These are phyloP conservation scores for Plasmodium knowlesi DNA, from an alignment of 169 alveolate genomes.

Conservation along the genomic window DNA sequence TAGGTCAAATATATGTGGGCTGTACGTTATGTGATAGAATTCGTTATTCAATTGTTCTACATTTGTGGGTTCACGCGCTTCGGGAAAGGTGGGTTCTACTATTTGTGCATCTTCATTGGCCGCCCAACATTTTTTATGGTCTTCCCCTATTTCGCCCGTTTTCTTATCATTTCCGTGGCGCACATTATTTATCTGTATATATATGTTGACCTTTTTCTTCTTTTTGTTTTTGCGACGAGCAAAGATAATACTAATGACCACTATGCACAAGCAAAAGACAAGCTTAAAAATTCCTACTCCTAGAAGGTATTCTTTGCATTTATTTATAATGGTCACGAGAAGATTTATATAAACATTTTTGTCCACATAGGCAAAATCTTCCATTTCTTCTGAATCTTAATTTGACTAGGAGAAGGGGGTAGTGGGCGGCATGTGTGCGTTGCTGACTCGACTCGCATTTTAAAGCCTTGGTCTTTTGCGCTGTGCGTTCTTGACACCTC, in stretches of 20 bases:
- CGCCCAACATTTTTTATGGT: slow-evolving; percentile 1
- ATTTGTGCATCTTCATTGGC: slow-evolving; percentile 20
- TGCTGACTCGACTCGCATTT: not conserved
- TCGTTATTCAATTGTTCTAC: slow-evolving; percentile 14
- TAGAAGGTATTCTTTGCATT: slow-evolving; percentile 40
- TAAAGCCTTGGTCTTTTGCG: not conserved
- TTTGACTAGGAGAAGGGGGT: not conserved
- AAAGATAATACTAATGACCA: slow-evolving; percentile 36
- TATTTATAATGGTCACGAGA: slow-evolving; percentile 17
- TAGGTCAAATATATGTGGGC: slow-evolving; percentile 50
- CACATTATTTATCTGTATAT: slow-evolving; percentile 33
- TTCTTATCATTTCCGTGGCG: not conserved
- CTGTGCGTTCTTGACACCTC: not conserved
- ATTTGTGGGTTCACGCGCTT: not conserved
- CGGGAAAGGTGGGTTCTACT: not conserved
- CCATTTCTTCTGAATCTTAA: slow-evolving; percentile 55
- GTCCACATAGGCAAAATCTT: slow-evolving; percentile 67
- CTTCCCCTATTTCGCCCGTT: not conserved
- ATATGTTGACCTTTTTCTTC: slow-evolving; percentile 40
- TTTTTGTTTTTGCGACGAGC: slow-evolving; percentile 64
- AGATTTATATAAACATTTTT: slow-evolving; percentile 72
- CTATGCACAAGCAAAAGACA: slow-evolving; percentile 46
- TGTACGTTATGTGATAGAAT: slow-evolving; percentile 31
- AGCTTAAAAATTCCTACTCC: slow-evolving; percentile 41
- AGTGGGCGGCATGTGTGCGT: not conserved